Evolutionary conservation across 805 yeast genomes (phyloP).

Genomic region (Candida nonsorbophila): DNA sequence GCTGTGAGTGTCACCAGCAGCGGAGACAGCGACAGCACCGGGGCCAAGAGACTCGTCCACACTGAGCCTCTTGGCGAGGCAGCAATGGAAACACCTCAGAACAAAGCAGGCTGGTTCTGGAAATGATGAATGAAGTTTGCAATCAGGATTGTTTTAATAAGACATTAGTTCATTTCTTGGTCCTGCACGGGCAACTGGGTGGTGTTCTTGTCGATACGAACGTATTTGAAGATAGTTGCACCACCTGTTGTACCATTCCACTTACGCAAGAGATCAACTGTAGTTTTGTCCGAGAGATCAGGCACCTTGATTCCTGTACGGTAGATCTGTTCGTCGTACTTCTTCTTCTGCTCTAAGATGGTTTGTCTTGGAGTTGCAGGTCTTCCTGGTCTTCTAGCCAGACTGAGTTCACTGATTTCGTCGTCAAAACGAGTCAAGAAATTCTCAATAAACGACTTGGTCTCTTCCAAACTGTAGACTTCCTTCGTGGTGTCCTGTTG

Average conservation of each 20-base stretch:
- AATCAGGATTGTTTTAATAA: neutral
- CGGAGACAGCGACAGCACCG: conserved; percentile 11
- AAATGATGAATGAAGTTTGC: conserved; percentile 4
- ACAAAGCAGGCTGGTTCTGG: conserved; percentile 12
- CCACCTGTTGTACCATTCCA: conserved; percentile 90
- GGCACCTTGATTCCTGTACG: conserved; percentile 69
- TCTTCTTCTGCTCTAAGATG: conserved; percentile 53
- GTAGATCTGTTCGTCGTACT: conserved; percentile 58
- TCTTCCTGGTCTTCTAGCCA: conserved; percentile 78
- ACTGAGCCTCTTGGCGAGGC: conserved; percentile 1
- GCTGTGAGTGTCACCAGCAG: conserved; percentile 1
- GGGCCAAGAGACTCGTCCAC: conserved; percentile 2
- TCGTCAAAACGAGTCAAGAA: conserved; percentile 68
- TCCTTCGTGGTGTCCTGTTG: conserved; percentile 21
- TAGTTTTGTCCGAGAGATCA: conserved; percentile 56
- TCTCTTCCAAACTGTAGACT: conserved; percentile 50
- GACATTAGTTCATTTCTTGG: conserved; percentile 11
- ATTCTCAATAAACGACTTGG: conserved; percentile 54
- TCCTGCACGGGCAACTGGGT: conserved; percentile 17
- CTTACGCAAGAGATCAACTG: conserved; percentile 52
- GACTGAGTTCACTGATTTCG: conserved; percentile 59
- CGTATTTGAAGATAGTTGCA: conserved; percentile 53
- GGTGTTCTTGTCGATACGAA: conserved; percentile 27
- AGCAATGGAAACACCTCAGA: neutral
- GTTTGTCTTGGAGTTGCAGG: conserved; percentile 74